Evolutionary conservation across 2,329 filamentous ascomycete species (phyloP).

Genomic region (Phoma sp.): DNA sequence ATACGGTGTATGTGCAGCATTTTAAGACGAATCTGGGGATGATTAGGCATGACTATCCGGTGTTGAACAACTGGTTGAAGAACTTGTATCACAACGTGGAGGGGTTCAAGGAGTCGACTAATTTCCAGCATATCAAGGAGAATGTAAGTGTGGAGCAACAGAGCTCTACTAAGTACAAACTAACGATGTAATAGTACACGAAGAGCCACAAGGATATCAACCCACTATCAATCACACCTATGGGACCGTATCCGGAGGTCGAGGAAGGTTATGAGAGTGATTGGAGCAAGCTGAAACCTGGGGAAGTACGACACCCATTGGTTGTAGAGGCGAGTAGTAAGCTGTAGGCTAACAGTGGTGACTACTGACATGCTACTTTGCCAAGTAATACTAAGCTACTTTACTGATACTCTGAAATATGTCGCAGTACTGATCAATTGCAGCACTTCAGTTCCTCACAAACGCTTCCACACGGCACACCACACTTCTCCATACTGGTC

Average conservation of each 20-base stretch:
- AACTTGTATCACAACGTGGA: constrained; percentile 64
- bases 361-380: not conserved
- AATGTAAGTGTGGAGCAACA: constrained; percentile 51
- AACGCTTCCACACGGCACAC: constrained; percentile 60
- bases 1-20: constrained; percentile 69
- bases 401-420: too few relatives aligned
- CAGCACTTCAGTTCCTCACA: constrained; percentile 62
- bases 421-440: constrained; percentile 12
- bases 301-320: constrained; percentile 55
- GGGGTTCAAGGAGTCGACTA: constrained; percentile 65
- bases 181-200: constrained; percentile 53
- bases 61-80: constrained; percentile 67
- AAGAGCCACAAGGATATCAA: constrained; percentile 69
- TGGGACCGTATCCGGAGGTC: constrained; percentile 67
- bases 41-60: constrained; percentile 67
- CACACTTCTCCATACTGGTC: constrained; percentile 53
- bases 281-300: constrained; percentile 57
- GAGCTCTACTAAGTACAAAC: not conserved
- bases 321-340: constrained; percentile 43
- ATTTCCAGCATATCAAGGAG: constrained; percentile 74
- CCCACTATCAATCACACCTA: constrained; percentile 67
- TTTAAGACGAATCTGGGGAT: constrained; percentile 72
- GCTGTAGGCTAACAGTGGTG: constrained; percentile 17
- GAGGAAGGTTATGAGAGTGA: constrained; percentile 61
- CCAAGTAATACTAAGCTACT: too few relatives aligned